A percentile compares a stretch with the other conserved stretches of the same genome.
Conservation (phyloP, 257 asterid genomes). For the Scutellaria barbata region DNA sequence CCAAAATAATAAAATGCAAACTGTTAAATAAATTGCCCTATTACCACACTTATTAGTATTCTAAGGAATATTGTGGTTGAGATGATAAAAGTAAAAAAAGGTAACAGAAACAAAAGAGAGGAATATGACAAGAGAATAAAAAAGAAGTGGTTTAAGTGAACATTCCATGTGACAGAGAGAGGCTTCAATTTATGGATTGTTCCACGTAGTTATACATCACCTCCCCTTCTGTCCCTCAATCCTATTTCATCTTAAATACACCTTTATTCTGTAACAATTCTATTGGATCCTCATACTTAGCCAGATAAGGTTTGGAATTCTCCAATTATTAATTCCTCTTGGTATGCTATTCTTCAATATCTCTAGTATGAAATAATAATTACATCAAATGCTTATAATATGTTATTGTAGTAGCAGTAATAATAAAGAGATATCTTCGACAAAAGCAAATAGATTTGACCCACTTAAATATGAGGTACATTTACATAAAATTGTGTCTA, state of each 20-base stretch:
- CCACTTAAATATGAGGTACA: neutral
- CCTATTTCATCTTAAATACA: slow-evolving; percentile 1
- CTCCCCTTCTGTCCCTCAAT: slow-evolving; percentile 39
- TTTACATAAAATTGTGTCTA: neutral
- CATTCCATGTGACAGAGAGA: slow-evolving; percentile 49
- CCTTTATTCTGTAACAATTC: neutral
- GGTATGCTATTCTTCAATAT: neutral
- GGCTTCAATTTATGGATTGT: slow-evolving; percentile 28
- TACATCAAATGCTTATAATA: neutral
- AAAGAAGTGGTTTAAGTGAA: slow-evolving; percentile 2
- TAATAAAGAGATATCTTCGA: neutral
- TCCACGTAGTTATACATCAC: slow-evolving; percentile 34
- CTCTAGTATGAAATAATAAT: neutral
- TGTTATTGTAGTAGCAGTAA: too few species aligned
- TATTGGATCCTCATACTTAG: neutral
- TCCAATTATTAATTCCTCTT: neutral
- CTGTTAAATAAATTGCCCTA: too few species aligned
- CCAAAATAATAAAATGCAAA: too few species aligned
- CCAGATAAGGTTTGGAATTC: too few species aligned
- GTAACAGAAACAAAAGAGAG: too few species aligned
- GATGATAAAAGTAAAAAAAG: too few species aligned
- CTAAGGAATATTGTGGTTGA: too few species aligned
- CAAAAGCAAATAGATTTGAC: neutral
- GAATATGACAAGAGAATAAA: neutral
- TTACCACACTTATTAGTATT: too few species aligned